phyloP scores from a whole-genome alignment of 306 rosid species.

The Sindora glabra region DNA sequence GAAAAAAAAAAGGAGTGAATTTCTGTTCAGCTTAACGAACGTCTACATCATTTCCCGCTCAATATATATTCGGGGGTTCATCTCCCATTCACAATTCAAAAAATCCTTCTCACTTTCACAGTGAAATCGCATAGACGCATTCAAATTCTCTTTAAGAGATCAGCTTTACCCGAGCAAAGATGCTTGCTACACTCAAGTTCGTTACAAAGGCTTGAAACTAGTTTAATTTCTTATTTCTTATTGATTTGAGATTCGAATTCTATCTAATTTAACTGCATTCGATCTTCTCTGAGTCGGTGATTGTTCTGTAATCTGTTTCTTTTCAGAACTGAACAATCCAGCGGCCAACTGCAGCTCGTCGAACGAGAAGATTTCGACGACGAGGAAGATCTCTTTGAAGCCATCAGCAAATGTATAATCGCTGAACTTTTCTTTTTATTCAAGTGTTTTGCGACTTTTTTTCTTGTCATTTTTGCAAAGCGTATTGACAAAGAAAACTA shows the following conservation, averaged over 20 bases:
- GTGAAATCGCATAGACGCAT: neutral
- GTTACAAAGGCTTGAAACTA: conserved; percentile 9
- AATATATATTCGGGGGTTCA: conserved; percentile 13
- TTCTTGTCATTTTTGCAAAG: neutral
- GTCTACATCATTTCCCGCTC: conserved; percentile 37
- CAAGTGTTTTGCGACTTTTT: neutral
- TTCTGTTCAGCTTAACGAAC: neutral
- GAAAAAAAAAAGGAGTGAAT: too few species aligned
- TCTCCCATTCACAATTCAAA: conserved; percentile 7
- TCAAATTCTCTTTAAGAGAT: conserved; percentile 12
- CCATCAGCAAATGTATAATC: conserved; percentile 74
- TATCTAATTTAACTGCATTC: neutral
- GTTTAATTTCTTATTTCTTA: conserved; percentile 19
- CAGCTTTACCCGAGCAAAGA: conserved; percentile 17
- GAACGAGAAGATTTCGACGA: conserved; percentile 82
- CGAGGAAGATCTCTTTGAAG: conserved; percentile 89
- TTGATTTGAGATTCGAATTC: neutral
- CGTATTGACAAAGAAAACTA: neutral
- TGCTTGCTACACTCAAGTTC: conserved; percentile 79
- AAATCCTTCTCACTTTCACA: conserved; percentile 3
- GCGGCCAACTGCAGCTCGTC: conserved; percentile 74
- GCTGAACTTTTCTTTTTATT: neutral
- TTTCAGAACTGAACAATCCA: conserved; percentile 72
- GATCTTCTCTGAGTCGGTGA: neutral
- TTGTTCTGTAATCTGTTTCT: conserved; percentile 4